These are phyloP conservation scores for Neurospora sp. DNA, from an alignment of 2,329 filamentous ascomycete genomes.

Conservation along the genomic window DNA sequence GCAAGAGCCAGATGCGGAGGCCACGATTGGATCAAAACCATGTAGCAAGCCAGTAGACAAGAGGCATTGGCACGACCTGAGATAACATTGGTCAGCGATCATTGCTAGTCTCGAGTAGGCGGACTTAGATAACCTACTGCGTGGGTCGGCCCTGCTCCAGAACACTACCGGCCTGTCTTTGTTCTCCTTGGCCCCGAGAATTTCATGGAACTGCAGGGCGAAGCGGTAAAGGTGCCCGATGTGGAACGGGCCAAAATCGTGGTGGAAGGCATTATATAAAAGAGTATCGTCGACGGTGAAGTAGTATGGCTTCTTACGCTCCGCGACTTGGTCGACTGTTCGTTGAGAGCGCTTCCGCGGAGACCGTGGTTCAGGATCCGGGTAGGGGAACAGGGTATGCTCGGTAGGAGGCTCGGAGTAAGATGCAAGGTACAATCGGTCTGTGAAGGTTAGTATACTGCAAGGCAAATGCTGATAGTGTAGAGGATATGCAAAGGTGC, in stretches of 20 bases:
- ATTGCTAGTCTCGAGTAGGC: neutral
- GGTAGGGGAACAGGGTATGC: slow-evolving; percentile 80
- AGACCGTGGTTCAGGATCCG: slow-evolving; percentile 45
- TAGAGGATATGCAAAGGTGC: slow-evolving; percentile 10
- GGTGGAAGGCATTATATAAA: slow-evolving; percentile 96
- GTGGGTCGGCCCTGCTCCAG: slow-evolving; percentile 85
- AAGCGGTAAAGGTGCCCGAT: slow-evolving; percentile 97
- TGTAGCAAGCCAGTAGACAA: slow-evolving; percentile 92
- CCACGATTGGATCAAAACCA: slow-evolving; percentile 98
- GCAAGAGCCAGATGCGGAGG: slow-evolving; percentile 90
- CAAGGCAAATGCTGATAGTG: slow-evolving; percentile 16
- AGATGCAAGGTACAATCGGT: slow-evolving; percentile 88
- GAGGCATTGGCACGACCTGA: slow-evolving; percentile 87
- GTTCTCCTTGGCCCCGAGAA: slow-evolving; percentile 83
- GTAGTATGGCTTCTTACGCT: slow-evolving; percentile 68
- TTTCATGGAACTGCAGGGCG: slow-evolving; percentile 89
- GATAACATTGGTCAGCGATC: slow-evolving; percentile 16
- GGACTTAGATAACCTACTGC: slow-evolving; percentile 51
- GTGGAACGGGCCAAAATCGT: slow-evolving; percentile 94
- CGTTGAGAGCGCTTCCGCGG: slow-evolving; percentile 68
- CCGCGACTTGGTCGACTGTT: slow-evolving; percentile 40
- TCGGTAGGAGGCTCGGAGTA: slow-evolving; percentile 74
- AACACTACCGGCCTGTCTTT: slow-evolving; percentile 87
- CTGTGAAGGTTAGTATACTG: slow-evolving; percentile 42
- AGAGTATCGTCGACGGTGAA: slow-evolving; percentile 90